Conservation (phyloP, 2,329 filamentous ascomycete species). For the Hypomyces perniciosus region DNA sequence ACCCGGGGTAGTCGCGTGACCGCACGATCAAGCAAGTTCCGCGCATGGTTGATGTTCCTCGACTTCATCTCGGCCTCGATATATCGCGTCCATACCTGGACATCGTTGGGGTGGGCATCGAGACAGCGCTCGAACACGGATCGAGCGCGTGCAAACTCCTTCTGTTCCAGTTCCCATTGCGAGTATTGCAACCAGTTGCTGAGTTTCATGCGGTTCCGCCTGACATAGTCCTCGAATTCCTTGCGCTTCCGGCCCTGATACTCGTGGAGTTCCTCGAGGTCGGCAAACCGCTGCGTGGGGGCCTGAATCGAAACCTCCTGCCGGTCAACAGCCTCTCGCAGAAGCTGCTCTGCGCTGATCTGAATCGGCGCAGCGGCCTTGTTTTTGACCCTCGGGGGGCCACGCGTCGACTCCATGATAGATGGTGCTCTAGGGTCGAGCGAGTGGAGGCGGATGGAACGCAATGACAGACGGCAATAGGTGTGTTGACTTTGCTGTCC, state of each 20-base stretch:
- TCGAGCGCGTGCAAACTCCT: constrained; percentile 86
- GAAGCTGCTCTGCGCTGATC: constrained; percentile 94
- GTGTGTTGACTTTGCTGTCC: background rate
- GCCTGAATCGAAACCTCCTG: constrained; percentile 85
- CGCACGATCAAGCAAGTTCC: constrained; percentile 91
- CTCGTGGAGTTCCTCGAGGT: constrained; percentile 96
- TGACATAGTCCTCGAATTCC: constrained; percentile 97
- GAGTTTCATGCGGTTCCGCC: constrained; percentile 89
- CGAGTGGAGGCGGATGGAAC: constrained; percentile 2
- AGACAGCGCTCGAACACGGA: constrained; percentile 93
- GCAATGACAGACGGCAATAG: background rate
- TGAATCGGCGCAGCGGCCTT: constrained; percentile 88
- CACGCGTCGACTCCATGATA: constrained; percentile 82
- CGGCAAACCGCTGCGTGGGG: constrained; percentile 89
- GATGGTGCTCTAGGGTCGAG: background rate
- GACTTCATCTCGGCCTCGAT: constrained; percentile 92
- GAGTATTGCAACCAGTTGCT: constrained; percentile 99
- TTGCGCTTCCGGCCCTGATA: constrained; percentile 93
- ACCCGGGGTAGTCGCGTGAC: constrained; percentile 85
- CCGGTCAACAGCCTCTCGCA: constrained; percentile 93
- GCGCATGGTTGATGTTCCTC: constrained; percentile 91
- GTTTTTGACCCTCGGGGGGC: constrained; percentile 95
- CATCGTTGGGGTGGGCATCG: constrained; percentile 82
- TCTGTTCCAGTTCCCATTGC: constrained; percentile 95
- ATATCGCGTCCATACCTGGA: constrained; percentile 86